phyloP scores from a whole-genome alignment of 2,329 filamentous ascomycete species.

The Exophiala calicioides region DNA sequence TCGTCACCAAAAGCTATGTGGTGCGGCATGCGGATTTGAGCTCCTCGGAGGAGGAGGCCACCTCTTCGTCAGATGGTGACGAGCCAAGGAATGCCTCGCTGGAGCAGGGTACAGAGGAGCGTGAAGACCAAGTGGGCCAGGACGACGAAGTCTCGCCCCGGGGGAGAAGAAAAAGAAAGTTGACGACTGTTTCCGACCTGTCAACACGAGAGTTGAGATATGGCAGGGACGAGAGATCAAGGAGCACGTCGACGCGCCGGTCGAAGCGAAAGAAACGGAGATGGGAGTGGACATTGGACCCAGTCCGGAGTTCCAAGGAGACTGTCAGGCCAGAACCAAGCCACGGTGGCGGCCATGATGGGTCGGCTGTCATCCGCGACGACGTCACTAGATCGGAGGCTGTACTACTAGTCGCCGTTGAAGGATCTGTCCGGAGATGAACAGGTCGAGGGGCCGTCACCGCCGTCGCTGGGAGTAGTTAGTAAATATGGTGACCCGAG shows the following conservation, averaged over 20 bases:
- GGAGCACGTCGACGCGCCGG: conserved; percentile 10
- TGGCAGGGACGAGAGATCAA: conserved; percentile 9
- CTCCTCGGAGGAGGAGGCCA: conserved; percentile 27
- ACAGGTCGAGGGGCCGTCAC: not conserved
- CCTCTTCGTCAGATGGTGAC: conserved; percentile 18
- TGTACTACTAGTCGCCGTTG: no score
- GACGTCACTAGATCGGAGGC: no score
- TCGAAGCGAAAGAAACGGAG: conserved; percentile 24
- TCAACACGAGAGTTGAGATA: conserved; percentile 5
- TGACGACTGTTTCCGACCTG: conserved; percentile 2
- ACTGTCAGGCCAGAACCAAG: not conserved
- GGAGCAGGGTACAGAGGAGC: conserved; percentile 4
- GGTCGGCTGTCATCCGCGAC: no score
- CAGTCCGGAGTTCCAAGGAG: not conserved
- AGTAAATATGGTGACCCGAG: no score
- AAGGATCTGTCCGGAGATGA: not conserved
- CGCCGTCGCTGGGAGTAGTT: no score
- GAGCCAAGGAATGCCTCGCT: conserved; percentile 5
- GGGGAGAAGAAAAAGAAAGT: conserved; percentile 23
- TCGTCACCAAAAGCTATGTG: conserved; percentile 57
- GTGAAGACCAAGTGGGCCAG: conserved; percentile 1
- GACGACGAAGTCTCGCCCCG: conserved; percentile 17
- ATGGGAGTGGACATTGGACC: conserved; percentile 27
- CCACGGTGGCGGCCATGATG: not conserved
- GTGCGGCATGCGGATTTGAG: conserved; percentile 57